Percentiles rank a stretch among this genome's conserved stretches.
Conservation (phyloP, 257 asterid species). For the Primulina huaijiensis region DNA sequence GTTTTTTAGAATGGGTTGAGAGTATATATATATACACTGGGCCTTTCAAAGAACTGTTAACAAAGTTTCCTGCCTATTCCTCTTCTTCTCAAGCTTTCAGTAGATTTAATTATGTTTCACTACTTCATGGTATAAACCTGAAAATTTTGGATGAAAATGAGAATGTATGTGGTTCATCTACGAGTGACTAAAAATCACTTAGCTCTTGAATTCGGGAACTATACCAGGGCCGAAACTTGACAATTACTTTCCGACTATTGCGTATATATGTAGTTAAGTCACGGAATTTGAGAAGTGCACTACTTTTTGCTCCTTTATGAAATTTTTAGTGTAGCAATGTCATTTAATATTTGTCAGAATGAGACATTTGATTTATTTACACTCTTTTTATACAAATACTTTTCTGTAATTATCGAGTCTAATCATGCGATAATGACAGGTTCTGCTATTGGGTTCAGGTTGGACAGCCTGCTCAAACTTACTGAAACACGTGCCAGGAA, state of each 20-base stretch:
- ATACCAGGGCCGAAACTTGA: constrained; percentile 4
- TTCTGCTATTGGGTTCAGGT: constrained; percentile 86
- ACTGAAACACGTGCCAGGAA: constrained; percentile 91
- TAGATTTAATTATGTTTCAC: no score
- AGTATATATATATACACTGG: no score
- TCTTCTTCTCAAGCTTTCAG: no score
- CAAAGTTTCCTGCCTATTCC: no score
- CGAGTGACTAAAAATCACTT: neutral
- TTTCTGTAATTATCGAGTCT: constrained; percentile 20
- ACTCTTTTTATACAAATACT: neutral
- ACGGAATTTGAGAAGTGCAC: no score
- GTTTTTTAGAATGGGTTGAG: no score
- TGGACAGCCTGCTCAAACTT: constrained; percentile 95
- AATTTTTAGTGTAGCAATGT: constrained; percentile 11
- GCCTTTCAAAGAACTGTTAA: no score
- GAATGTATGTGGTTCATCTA: neutral
- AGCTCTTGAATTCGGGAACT: constrained; percentile 7
- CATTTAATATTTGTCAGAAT: neutral
- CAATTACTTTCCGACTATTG: neutral
- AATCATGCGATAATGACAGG: constrained; percentile 48
- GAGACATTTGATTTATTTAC: constrained; percentile 5
- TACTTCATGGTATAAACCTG: no score
- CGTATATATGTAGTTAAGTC: neutral
- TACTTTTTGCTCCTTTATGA: neutral
- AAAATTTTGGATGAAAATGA: neutral